phyloP scores from a whole-genome alignment of 176 grass and related monocot species.

The Bothriochloa decipiens region DNA sequence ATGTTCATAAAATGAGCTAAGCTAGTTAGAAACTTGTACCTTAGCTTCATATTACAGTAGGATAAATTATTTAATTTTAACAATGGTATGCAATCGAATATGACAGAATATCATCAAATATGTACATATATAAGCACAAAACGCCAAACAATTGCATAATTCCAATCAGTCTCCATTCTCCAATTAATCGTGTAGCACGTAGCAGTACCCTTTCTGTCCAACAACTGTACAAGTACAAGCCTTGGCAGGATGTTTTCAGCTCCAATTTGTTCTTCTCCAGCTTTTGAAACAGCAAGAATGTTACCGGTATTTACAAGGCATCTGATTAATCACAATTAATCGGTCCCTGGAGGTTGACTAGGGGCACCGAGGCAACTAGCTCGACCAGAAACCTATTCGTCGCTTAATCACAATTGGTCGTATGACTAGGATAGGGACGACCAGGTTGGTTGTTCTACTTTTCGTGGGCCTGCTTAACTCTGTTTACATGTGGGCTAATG shows the following conservation, averaged over 20 bases:
- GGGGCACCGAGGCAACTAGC: neutral
- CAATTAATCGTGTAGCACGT: neutral
- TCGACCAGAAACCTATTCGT: neutral
- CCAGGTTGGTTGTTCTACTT: neutral
- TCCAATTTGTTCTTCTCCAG: neutral
- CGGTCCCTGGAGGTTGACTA: neutral
- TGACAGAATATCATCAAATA: constrained; percentile 9
- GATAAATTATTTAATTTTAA: neutral
- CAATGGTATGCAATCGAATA: neutral
- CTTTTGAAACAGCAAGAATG: constrained; percentile 1
- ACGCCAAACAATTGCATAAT: neutral
- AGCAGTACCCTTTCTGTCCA: neutral
- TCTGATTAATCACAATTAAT: neutral
- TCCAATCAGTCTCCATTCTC: neutral
- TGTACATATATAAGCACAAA: neutral
- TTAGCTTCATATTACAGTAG: neutral
- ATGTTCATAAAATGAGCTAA: constrained; percentile 21
- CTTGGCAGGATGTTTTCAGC: constrained; percentile 13
- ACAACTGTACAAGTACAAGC: neutral
- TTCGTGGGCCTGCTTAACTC: neutral
- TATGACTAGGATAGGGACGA: neutral
- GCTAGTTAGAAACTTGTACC: neutral
- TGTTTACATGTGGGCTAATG: neutral
- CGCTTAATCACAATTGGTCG: neutral
- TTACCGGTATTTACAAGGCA: neutral